Percentiles rank a stretch among this genome's conserved stretches.
These are phyloP conservation scores for Flaveria sonorensis DNA, from an alignment of 129 eudicot genomes.

Conservation along the genomic window DNA sequence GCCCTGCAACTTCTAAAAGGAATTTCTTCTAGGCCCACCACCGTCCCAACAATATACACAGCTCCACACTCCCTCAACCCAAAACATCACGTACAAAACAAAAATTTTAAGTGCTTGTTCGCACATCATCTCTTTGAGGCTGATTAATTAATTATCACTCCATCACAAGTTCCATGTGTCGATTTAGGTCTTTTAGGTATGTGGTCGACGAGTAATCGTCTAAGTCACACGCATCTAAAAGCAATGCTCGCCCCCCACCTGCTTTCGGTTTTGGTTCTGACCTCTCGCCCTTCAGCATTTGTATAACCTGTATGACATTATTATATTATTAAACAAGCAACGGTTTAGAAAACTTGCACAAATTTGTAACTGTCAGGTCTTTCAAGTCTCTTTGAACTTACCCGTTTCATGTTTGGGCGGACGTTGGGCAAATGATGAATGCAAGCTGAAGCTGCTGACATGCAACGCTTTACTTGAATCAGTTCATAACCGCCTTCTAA, in stretches of 20 bases:
- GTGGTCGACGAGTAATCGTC: conserved; percentile 71
- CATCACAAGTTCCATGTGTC: conserved; percentile 86
- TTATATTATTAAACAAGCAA: neutral
- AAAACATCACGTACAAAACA: conserved; percentile 19
- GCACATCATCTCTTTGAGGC: conserved; percentile 9
- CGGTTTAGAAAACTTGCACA: neutral
- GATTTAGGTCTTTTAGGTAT: conserved; percentile 80
- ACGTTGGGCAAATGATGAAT: conserved; percentile 65
- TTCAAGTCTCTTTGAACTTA: conserved; percentile 20
- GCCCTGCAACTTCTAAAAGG: conserved; percentile 36
- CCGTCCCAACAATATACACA: conserved; percentile 34
- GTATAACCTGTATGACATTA: conserved; percentile 49
- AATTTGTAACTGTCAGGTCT: neutral
- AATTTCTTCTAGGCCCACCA: conserved; percentile 18
- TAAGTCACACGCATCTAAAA: conserved; percentile 60
- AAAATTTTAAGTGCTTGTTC: neutral
- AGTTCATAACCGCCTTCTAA: conserved; percentile 53
- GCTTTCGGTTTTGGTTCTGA: conserved; percentile 53
- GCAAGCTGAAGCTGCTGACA: conserved; percentile 74
- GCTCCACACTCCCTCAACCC: conserved; percentile 27
- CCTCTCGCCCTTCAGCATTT: conserved; percentile 65
- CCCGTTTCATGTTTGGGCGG: conserved; percentile 85
- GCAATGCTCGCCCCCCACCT: conserved; percentile 45
- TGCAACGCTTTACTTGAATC: conserved; percentile 59
- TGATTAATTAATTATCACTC: conserved; percentile 43